Evolutionary conservation across 192 early-diverging fungal species (phyloP).

Genomic region (Lunasporangiospora selenospora): DNA sequence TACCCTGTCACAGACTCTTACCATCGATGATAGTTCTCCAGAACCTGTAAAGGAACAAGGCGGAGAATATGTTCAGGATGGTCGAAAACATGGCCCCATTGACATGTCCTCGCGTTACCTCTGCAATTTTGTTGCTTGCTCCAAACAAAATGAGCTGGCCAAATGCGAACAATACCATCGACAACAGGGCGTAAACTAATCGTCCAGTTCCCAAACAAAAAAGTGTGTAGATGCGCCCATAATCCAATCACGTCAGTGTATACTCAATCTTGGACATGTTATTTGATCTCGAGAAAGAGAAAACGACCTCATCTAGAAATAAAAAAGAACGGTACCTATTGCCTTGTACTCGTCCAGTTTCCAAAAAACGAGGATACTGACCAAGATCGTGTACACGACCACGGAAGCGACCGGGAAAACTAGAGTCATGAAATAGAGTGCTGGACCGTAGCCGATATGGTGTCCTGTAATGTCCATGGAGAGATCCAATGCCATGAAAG

Average conservation of each 20-base stretch:
- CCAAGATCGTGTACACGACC: conserved; percentile 11
- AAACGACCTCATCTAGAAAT: no score
- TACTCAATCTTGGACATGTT: no score
- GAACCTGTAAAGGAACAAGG: conserved; percentile 56
- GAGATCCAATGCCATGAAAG: conserved; percentile 21
- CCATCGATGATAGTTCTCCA: conserved; percentile 64
- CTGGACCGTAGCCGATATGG: conserved; percentile 14
- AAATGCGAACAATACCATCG: conserved; percentile 1
- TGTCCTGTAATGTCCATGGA: conserved; percentile 16
- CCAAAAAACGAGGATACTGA: conserved; percentile 14
- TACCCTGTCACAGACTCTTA: no score
- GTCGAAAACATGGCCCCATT: conserved; percentile 62
- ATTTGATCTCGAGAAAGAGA: no score
- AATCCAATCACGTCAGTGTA: no score
- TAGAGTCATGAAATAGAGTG: conserved; percentile 17
- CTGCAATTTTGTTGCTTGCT: conserved; percentile 8
- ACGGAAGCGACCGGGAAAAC: conserved; percentile 11
- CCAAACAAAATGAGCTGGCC: conserved; percentile 23
- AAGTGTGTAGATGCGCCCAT: no score
- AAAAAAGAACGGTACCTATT: no score
- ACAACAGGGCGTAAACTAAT: conserved; percentile 13
- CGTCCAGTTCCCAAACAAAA: no score
- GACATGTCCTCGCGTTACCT: conserved; percentile 13
- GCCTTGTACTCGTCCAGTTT: conserved; percentile 16
- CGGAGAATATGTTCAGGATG: conserved; percentile 52